Evolutionary conservation across 176 grass and related monocot species (phyloP), one percentile per base, ranked within the genome.

Genomic region (Ananas comosus): DNA sequence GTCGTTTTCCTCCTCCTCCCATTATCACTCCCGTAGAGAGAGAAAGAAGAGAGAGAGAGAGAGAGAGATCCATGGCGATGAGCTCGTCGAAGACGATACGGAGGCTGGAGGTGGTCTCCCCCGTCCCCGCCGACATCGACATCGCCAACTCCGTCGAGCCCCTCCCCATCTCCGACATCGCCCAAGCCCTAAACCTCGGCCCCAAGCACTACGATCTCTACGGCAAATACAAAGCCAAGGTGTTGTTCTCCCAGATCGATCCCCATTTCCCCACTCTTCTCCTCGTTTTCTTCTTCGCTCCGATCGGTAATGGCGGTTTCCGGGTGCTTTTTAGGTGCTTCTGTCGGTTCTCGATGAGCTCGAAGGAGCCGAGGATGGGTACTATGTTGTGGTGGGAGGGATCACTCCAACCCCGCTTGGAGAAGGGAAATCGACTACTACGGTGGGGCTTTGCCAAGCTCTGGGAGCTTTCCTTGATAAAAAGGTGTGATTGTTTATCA

Each of bases 201-300:
- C 74, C 94, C 13, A 74, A 90, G 17, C 82, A 99, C 85, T 93
- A 82, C 85, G 94, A 99, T 18, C 85, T 93, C 67, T 99, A 93
- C 75, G 94, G 89, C 13, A 99, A 90, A 66, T 93, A 93, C 89
- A 99, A 99, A 80, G 89, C 94, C 72, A 99, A 93, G 89, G 94
- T 99, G 47, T 68, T 42, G 33, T 42, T 42, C 33, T 42, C 13
- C 72, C 19, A 53, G 51, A 17, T 65, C 50, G 7, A 71, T 23
- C 47, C 63, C 23, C 3, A 10, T 74, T 28, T 29, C 13, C 11
- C 12, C 11, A 5, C 33, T 53, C 0, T 50, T 3, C 65, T 33
- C 3, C 64, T 13, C 4, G 24, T 66, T 22, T 8, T 67, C 18
- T 23, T 16, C 1, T 28, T 22, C 0, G 49, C 59, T 67, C 71